Evolutionary conservation across 805 yeast species (phyloP).

Genomic region (Lipomyces orientalis): DNA sequence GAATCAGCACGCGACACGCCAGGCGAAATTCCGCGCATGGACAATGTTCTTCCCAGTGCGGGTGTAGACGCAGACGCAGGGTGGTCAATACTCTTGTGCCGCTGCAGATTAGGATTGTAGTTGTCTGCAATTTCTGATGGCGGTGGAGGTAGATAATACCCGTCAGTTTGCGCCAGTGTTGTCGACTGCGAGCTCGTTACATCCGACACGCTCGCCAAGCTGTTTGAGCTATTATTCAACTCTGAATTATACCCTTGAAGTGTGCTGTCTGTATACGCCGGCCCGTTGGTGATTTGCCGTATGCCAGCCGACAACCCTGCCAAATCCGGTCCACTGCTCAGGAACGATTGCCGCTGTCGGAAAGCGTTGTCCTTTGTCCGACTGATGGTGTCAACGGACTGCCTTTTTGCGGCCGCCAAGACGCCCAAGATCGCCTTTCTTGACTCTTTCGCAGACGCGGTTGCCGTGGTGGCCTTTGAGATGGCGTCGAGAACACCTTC

Average conservation of each 20-base stretch:
- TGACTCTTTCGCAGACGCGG: conserved; percentile 24
- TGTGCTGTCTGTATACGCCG: conserved; percentile 6
- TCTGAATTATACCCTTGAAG: conserved; percentile 23
- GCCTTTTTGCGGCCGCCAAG: conserved; percentile 33
- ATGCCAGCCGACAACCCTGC: conserved; percentile 30
- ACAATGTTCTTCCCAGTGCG: conserved; percentile 10
- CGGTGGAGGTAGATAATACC: conserved; percentile 19
- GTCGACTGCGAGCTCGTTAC: not conserved
- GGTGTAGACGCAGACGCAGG: conserved; percentile 13
- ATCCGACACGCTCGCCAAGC: conserved; percentile 21
- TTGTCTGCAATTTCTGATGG: conserved; percentile 26
- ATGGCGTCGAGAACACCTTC: conserved; percentile 36
- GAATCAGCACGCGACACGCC: conserved; percentile 14
- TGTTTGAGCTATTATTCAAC: conserved; percentile 21
- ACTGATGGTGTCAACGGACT: conserved; percentile 27
- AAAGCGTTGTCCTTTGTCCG: conserved; percentile 24
- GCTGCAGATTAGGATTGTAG: conserved; percentile 14
- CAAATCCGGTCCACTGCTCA: conserved; percentile 20
- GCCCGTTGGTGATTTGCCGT: conserved; percentile 22
- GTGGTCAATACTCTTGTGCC: conserved; percentile 6
- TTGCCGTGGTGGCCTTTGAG: conserved; percentile 30
- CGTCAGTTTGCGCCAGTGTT: conserved; percentile 1
- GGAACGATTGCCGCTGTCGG: conserved; percentile 19
- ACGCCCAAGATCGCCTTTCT: conserved; percentile 33
- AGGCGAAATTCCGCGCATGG: not conserved